A percentile compares a stretch with the other conserved stretches of the same genome.
Evolutionary conservation across 2,329 filamentous ascomycete genomes (phyloP).

Genomic region (Rugonectria rugulosa): DNA sequence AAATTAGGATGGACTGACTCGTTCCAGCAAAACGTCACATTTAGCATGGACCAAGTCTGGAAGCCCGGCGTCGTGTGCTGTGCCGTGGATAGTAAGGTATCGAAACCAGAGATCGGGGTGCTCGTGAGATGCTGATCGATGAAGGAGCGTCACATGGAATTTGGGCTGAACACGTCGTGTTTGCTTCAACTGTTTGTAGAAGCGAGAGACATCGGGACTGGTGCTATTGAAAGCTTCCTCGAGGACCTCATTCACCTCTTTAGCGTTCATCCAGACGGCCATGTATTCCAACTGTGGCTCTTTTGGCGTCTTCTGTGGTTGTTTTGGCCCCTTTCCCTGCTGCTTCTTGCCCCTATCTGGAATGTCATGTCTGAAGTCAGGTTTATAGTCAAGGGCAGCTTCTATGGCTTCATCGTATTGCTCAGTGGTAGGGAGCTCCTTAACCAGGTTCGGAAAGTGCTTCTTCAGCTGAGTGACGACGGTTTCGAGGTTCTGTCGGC

Average conservation of each 20-base stretch:
- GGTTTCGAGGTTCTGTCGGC: constrained; percentile 84
- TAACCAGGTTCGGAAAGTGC: constrained; percentile 80
- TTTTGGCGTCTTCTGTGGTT: constrained; percentile 45
- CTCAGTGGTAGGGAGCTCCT: constrained; percentile 72
- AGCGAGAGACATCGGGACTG: constrained; percentile 52
- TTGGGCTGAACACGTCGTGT: constrained; percentile 78
- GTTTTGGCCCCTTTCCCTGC: constrained; percentile 39
- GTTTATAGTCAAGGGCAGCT: constrained; percentile 77
- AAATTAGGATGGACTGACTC: constrained; percentile 48
- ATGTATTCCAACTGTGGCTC: constrained; percentile 65
- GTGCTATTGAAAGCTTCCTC: constrained; percentile 72
- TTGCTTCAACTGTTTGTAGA: constrained; percentile 80
- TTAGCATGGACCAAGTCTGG: constrained; percentile 59
- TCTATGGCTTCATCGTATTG: constrained; percentile 84
- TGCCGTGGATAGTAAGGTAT: constrained; percentile 68
- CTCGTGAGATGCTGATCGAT: constrained; percentile 70
- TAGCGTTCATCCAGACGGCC: constrained; percentile 55
- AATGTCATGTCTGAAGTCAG: constrained; percentile 78
- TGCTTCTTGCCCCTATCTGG: constrained; percentile 61
- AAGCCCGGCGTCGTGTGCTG: constrained; percentile 46
- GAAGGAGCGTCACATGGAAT: constrained; percentile 95
- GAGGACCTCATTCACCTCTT: constrained; percentile 62
- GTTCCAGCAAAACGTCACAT: constrained; percentile 70
- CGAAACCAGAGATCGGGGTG: constrained; percentile 77
- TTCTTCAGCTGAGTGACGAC: constrained; percentile 75